A percentile compares a stretch with the other conserved stretches of the same genome.
phyloP scores from a whole-genome alignment of 139 green algal species.

The Ostreobium quekettii region DNA sequence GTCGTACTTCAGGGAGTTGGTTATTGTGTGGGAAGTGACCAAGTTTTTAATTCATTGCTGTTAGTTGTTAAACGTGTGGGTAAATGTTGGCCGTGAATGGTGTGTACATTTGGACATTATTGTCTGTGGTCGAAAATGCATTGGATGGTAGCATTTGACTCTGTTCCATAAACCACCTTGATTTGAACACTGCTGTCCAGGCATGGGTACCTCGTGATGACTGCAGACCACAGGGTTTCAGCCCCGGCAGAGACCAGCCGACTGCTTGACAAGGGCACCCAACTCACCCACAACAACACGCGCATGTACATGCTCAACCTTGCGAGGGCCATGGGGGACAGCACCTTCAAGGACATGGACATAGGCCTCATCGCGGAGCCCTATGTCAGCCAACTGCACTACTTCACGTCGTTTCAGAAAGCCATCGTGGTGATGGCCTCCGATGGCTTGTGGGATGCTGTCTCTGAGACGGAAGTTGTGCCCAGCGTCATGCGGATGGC shows the following conservation, averaged over 20 bases:
- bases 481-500: not conserved
- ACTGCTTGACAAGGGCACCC: not conserved
- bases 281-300: constrained; percentile 5
- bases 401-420: not conserved
- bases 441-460: constrained; percentile 13
- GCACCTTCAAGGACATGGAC: constrained; percentile 2
- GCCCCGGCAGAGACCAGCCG: not conserved
- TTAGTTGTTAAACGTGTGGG: too few species aligned
- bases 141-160: too few species aligned
- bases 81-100: too few species aligned
- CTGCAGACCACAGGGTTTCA: constrained; percentile 5
- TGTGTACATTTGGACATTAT: too few species aligned
- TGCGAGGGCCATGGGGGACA: constrained; percentile 9
- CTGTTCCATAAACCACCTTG: too few species aligned
- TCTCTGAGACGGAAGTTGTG: not conserved
- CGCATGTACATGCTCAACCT: constrained; percentile 9
- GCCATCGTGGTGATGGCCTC: constrained; percentile 1
- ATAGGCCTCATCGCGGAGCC: constrained; percentile 6
- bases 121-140: too few species aligned
- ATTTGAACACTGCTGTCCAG: too few species aligned
- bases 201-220: not conserved
- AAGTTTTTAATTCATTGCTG: too few species aligned
- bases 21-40: too few species aligned
- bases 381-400: not conserved
- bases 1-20: too few species aligned